phyloP scores from a whole-genome alignment of 2,329 filamentous ascomycete species.

The Rutstroemia sp. region DNA sequence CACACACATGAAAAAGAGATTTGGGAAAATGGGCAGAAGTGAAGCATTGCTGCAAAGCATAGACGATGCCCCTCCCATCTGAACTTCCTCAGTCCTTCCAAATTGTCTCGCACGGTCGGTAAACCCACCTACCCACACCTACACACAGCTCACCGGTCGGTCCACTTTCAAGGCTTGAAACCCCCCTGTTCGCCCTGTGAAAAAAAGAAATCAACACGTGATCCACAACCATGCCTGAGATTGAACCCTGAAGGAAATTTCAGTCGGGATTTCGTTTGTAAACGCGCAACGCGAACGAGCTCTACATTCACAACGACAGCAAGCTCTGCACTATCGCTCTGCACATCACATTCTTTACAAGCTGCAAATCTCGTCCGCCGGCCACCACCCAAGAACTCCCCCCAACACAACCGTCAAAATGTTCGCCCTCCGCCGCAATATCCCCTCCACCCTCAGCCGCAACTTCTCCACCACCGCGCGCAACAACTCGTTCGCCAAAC shows the following conservation, averaged over 20 bases:
- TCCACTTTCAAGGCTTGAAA: neutral
- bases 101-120: too few relatives aligned
- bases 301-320: neutral
- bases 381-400: neutral
- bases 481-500: slow-evolving; percentile 55
- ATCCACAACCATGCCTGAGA: too few relatives aligned
- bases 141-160: too few relatives aligned
- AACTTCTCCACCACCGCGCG: slow-evolving; percentile 66
- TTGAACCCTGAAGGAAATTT: too few relatives aligned
- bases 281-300: neutral
- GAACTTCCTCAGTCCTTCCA: too few relatives aligned
- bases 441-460: slow-evolving; percentile 43
- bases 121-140: too few relatives aligned
- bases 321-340: too few relatives aligned
- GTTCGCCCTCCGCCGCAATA: slow-evolving; percentile 32
- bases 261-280: neutral
- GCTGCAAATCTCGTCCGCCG: neutral
- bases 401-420: slow-evolving; percentile 12
- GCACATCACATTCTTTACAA: neutral
- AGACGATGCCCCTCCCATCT: neutral
- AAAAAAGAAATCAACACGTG: too few relatives aligned
- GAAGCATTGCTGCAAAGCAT: neutral
- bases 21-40: neutral
- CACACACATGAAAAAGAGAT: too few relatives aligned
- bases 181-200: neutral